Base-by-base conservation (phyloP, 2,329 filamentous ascomycete species). In the Samsoniella hepiali region DNA sequence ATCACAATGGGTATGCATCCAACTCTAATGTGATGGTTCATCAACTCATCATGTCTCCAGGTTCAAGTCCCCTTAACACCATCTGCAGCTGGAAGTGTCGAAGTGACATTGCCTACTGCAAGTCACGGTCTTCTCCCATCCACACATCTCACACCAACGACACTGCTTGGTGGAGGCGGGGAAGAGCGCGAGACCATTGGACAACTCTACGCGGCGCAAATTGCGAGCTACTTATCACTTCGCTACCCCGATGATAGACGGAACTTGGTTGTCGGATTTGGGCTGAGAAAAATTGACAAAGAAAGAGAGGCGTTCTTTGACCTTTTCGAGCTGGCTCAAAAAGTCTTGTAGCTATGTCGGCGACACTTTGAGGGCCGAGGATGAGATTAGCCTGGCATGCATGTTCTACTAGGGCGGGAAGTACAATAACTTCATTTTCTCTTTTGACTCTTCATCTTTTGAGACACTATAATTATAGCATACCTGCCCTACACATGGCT, bases 121-220 rank as follows among this genome's bases (percentile, higher is more conserved):
- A 76, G 74, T 54, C 70, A 75, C 6, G 77, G 77, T n/a, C 74
- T 84, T 13, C 84, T 98, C 0, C 95, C 95, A 0, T 86, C 92
- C 63, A 83, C 88, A 40, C 89, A 95, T 69, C 82, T 98, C 49
- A 96, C 91, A 0, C 91, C 95, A 1, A 94, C 88, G 44, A 96
- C 93, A 0, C 79, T 99, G 3, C 82, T 99, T 0, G 95, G 95
- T 2, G 93, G 90, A 10, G 92, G 93, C 53, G 87, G 89, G 38
- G 83, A 89, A 59, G 88, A 91, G 54, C 84, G 93, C 50, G 93
- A 97, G 72, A 91, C 90, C 0, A 76, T 96, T 5, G 94, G 92
- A 1, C 93, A 97, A 74, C 85, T 97, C 1, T 89, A 96, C 71
- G 93, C 93, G 3, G 91, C 91, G 50, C 94, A 97, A 71, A 89